Conservation (phyloP, 73 alveolate species). For the Paramecium tetraurelia region DNA sequence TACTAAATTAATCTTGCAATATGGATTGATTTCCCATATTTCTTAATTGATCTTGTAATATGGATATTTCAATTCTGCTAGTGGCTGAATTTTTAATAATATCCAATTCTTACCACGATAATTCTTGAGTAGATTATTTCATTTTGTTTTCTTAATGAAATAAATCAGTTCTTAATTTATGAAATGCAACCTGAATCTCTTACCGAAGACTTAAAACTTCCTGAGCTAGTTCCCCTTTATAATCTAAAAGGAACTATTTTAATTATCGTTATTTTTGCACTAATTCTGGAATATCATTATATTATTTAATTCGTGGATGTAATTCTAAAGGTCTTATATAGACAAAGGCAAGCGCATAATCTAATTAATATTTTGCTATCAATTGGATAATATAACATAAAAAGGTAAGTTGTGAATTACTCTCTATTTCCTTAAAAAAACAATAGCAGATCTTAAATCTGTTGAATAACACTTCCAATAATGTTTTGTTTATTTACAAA, state of each 20-base stretch:
- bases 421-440: neutral
- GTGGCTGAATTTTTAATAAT: neutral
- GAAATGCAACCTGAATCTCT: neutral
- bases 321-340: neutral
- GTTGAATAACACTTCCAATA: neutral
- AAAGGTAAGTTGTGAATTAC: neutral
- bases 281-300: neutral
- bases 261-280: neutral
- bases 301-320: neutral
- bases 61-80: neutral
- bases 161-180: neutral
- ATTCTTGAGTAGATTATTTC: neutral
- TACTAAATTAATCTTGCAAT: neutral
- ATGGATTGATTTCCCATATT: too few species aligned
- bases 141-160: neutral
- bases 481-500: neutral
- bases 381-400: neutral
- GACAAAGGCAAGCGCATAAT: neutral
- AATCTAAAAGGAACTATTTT: neutral
- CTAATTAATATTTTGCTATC: neutral
- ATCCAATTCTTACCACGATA: neutral
- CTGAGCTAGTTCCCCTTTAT: neutral
- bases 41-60: neutral
- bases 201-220: neutral
- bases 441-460: neutral